Base-by-base conservation (phyloP, 371 early-diverging fungal genomes). In the Lichtheimia ornata region DNA sequence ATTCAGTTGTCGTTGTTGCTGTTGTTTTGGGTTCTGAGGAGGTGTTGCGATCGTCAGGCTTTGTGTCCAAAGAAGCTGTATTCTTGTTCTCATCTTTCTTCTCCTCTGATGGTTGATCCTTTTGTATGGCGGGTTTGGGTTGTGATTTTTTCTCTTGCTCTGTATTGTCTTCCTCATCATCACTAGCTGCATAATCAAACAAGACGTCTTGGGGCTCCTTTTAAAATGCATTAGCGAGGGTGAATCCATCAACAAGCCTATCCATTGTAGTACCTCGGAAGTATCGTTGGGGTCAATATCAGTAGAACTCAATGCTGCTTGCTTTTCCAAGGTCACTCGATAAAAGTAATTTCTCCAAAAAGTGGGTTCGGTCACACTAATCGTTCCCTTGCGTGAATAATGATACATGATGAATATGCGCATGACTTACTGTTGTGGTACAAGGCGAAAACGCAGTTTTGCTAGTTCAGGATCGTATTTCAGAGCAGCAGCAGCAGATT, bases 271-370 rank as follows among this genome's bases (percentile, higher is more conserved):
- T 53, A 42, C 17, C 6, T 35, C 17, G 53, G 61, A 13, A 54
- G 62, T 24, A 56, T 44, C 41, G 41, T 24, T 54, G 50, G 68
- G 61, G 20, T 63, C 58, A 51, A 56, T 45, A 43, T 61, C 58
- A 4, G 59, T 53, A 6, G 62, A 53, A 20, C 58, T 66, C 18
- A 83, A 59, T 5, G 74, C 71, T 6, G 81, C 65, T 53, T 87
- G 87, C 52, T 88, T 88, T 28, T 84, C 65, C 40, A 86, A 65
- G 3, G 83, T 82, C 0, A 90, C 86, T n/a, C 90, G 80, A 67
- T 91, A 90, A 69, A 91, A 91, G 59, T 91, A 91, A 57, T 90
- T 91, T 58, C 77, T 70, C 90, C 90, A 91, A 66, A 91, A 91
- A 6, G 61, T 69, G 1, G 74, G 70, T 35, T 91, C 91, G 14